These are phyloP conservation scores for Singerocomus rubriflavus DNA, from an alignment of 1,284 basidiomycete genomes.

Conservation along the genomic window DNA sequence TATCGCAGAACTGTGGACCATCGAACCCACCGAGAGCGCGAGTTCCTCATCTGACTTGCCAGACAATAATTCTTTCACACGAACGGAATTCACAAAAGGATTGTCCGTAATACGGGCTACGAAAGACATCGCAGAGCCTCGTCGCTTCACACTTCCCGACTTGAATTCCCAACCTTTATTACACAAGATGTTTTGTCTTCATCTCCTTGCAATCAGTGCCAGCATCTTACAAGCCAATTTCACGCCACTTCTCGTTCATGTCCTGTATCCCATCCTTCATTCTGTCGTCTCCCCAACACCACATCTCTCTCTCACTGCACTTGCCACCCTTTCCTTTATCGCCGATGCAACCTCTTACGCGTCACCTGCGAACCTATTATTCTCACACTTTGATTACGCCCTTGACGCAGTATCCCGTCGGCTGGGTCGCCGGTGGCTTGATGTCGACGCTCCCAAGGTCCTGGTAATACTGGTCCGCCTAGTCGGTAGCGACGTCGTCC, in stretches of 20 bases:
- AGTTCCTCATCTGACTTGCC: conserved; percentile 10
- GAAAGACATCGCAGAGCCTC: conserved; percentile 42
- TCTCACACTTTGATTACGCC: conserved; percentile 93
- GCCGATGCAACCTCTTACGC: conserved; percentile 76
- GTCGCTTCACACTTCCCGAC: conserved; percentile 34
- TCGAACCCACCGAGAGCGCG: conserved; percentile 20
- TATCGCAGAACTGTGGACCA: conserved; percentile 72
- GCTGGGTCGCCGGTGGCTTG: conserved; percentile 73
- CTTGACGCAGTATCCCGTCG: conserved; percentile 84
- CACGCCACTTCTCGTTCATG: conserved; percentile 69
- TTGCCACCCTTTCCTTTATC: conserved; percentile 67
- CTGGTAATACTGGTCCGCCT: conserved; percentile 79
- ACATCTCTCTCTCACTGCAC: conserved; percentile 67
- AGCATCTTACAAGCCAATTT: conserved; percentile 66
- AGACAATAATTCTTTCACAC: conserved; percentile 28
- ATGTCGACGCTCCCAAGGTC: conserved; percentile 77
- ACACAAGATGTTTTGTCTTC: conserved; percentile 65
- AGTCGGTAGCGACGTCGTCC: conserved; percentile 81
- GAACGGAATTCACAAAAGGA: conserved; percentile 51
- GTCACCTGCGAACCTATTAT: conserved; percentile 76
- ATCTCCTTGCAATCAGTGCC: conserved; percentile 68
- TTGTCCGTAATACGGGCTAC: conserved; percentile 37
- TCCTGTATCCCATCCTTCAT: conserved; percentile 82
- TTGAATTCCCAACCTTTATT: conserved; percentile 43
- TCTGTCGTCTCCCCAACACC: conserved; percentile 70